A percentile compares a stretch with the other conserved stretches of the same genome.
Evolutionary conservation across 2,329 filamentous ascomycete genomes (phyloP).

Genomic region (Beauveria varroae): DNA sequence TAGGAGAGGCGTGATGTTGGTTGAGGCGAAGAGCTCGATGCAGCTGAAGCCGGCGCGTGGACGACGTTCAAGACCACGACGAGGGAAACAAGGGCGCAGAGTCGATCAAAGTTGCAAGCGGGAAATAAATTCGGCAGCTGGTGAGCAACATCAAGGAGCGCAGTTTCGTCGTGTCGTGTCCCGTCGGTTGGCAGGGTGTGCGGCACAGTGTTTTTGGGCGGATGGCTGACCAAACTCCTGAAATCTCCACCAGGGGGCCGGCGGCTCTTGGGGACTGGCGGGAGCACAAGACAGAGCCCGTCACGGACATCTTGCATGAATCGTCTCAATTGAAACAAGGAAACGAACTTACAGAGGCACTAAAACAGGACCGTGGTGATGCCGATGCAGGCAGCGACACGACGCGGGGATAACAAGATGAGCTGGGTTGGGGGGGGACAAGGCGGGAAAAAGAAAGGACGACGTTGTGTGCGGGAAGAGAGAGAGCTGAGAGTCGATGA

Average conservation of each 20-base stretch:
- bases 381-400: constrained; percentile 4
- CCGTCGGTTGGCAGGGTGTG: neutral
- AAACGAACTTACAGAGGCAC: constrained; percentile 4
- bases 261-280: neutral
- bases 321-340: constrained; percentile 5
- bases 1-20: neutral
- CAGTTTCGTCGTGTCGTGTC: neutral
- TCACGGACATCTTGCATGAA: constrained; percentile 5
- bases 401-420: neutral
- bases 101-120: neutral
- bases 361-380: neutral
- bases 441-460: neutral
- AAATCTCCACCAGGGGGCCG: constrained; percentile 8
- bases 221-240: constrained; percentile 10
- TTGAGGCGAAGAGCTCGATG: neutral
- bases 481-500: neutral
- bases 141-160: neutral
- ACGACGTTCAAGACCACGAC: neutral
- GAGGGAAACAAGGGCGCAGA: neutral
- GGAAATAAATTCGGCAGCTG: neutral
- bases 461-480: neutral
- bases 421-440: neutral
- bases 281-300: constrained; percentile 4
- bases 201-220: neutral
- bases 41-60: neutral